Base-by-base conservation (phyloP, 495 filamentous ascomycete species). In the Beverwykella pulmonaria region DNA sequence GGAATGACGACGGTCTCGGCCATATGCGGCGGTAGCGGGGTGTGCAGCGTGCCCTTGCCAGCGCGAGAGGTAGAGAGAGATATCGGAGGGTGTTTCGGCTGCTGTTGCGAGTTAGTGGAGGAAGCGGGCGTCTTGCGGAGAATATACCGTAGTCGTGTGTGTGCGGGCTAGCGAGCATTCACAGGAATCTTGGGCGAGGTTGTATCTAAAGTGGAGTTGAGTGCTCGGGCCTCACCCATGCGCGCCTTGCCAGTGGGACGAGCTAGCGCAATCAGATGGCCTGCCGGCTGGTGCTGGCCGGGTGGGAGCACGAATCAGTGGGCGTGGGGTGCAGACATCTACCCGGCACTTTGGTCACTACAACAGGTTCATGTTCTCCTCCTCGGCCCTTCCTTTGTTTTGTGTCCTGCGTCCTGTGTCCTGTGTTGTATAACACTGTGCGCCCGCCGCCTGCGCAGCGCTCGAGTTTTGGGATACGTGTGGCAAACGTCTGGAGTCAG, bases 1-100 rank as follows among this genome's bases (percentile, higher is more conserved):
- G 85, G 85, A 60, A 88, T 86, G 73, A 79, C 82, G 74, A 88
- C 87, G 47, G 81, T 81, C 78, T 85, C 87, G 59, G 75, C 76
- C 76, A 77, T 77, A 52, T 59, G 57, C 57, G 64, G 57, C 57
- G 64, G 41, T 20, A 17, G 64, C 54, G 48, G 26, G 49, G 44
- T 5, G 26, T 5, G 20, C 5, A 12, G 27, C 32, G 55, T 36
- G 29, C 14, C n/a, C 25, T 14, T 7, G 64, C 57, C 56, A 56
- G 50, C 57, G 19, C 23, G 25, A 23, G 27, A 27, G 26, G 22
- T 22, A 12, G 23, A n/a, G 20, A 19, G 30, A 20, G 48, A 23
- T 25, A 32, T 8, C 3, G 22, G 25, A 22, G 9, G 39, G 5
- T 34, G 32, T 12, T 34, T 10, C 10, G 19, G 36, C 56, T 14